Evolutionary conservation across 306 rosid species (phyloP).

Genomic region (Albizia julibrissin): DNA sequence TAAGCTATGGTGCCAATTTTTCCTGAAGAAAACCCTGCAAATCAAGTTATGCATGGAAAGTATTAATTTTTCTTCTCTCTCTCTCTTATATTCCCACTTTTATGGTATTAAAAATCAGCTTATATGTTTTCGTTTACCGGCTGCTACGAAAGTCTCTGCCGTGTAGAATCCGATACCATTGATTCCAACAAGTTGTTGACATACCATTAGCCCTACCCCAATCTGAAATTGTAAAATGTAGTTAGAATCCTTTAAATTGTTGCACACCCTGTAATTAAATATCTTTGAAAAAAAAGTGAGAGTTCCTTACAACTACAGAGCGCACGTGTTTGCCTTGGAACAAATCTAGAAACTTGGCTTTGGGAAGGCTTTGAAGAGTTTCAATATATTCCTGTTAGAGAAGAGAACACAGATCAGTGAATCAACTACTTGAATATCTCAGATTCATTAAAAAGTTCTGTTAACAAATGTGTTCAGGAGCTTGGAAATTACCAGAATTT

Average conservation of each 20-base stretch:
- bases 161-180: slow-evolving; percentile 75
- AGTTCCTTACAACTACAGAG: slow-evolving; percentile 62
- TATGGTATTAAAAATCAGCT: not conserved
- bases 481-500: slow-evolving; percentile 59
- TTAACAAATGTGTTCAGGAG: slow-evolving; percentile 19
- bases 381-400: slow-evolving; percentile 64
- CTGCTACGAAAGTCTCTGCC: slow-evolving; percentile 61
- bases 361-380: slow-evolving; percentile 58
- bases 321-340: slow-evolving; percentile 61
- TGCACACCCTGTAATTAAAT: not conserved
- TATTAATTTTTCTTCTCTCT: not conserved
- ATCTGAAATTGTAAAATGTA: slow-evolving; percentile 45
- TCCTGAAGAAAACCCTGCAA: slow-evolving; percentile 65
- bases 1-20: slow-evolving; percentile 69
- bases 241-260: slow-evolving; percentile 24
- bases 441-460: not conserved
- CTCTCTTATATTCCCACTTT: not conserved
- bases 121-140: slow-evolving; percentile 47
- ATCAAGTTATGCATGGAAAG: slow-evolving; percentile 5
- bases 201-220: slow-evolving; percentile 81
- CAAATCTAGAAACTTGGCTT: slow-evolving; percentile 58
- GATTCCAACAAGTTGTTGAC: slow-evolving; percentile 81
- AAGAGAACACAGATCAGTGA: not conserved
- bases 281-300: slow-evolving; percentile 21
- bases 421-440: slow-evolving; percentile 24